Evolutionary conservation across 257 asterid species (phyloP).

Genomic region (Solanum verrucosum): DNA sequence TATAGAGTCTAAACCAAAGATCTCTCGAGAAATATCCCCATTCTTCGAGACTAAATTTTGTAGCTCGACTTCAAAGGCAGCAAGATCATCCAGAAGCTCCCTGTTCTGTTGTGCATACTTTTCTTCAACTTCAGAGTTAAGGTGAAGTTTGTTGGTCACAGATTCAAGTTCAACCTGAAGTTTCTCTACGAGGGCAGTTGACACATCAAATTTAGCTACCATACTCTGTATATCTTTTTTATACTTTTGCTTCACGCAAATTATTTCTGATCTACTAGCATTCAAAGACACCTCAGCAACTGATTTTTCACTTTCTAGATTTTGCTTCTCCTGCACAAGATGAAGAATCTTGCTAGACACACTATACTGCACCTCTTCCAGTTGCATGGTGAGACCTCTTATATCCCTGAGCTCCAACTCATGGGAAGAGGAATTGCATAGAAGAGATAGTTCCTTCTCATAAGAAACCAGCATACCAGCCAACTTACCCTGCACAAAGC

Average conservation of each 20-base stretch:
- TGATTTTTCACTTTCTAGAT: slow-evolving; percentile 45
- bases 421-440: slow-evolving; percentile 12
- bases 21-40: slow-evolving; percentile 44
- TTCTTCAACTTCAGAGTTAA: slow-evolving; percentile 52
- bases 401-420: slow-evolving; percentile 22
- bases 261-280: slow-evolving; percentile 50
- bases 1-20: slow-evolving; percentile 37
- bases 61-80: slow-evolving; percentile 50
- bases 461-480: slow-evolving; percentile 36
- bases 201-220: slow-evolving; percentile 38
- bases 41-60: slow-evolving; percentile 45
- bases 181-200: slow-evolving; percentile 60
- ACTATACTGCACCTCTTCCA: slow-evolving; percentile 57
- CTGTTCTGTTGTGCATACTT: slow-evolving; percentile 30
- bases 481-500: slow-evolving; percentile 44
- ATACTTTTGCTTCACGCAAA: slow-evolving; percentile 47
- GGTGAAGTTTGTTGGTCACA: slow-evolving; percentile 45
- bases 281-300: slow-evolving; percentile 42
- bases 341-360: slow-evolving; percentile 28
- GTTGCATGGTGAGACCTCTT: slow-evolving; percentile 37
- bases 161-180: slow-evolving; percentile 68
- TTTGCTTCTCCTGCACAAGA: slow-evolving; percentile 58
- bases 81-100: slow-evolving; percentile 58
- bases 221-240: slow-evolving; percentile 36
- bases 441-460: slow-evolving; percentile 18